Base-by-base conservation (phyloP, 2,329 filamentous ascomycete species). In the Salinomyces thailandicus region DNA sequence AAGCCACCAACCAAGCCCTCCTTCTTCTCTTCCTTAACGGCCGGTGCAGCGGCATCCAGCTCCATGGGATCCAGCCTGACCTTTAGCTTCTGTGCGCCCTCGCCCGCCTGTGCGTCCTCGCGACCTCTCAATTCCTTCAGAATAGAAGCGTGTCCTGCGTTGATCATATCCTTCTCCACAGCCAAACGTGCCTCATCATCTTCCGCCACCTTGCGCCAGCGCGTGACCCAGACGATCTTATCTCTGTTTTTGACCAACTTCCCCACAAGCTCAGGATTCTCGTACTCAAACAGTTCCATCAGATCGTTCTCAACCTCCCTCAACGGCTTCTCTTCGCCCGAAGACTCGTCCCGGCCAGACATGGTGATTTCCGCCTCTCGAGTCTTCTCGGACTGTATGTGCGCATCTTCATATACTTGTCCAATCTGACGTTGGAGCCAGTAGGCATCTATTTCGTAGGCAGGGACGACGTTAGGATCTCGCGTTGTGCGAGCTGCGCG, bases 221-320 rank as follows among this genome's bases (percentile, higher is more conserved):
- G 78, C 8, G 89, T 96, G 27, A 93, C 81, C 91, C 93, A 98
- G 8, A 94, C 84, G 38, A 98, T 78, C 66, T 91, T 93, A 52
- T 95, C 85, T 39, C 85, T 76, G 61, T 98, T 98, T 49, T 81
- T 77, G 38, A 96, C 86, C 12, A 98, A 72, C 60, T 85, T 89
- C 46, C 85, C 80, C 17, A 96, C 91, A 37, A 95, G 72, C 46
- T 95, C 86, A 43, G 93, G 85, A 54, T 95, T 83, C 52, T 96
- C 89, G 53, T 93, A 98, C 53, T 98, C 91, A 51, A 98, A 96
- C 0, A 98, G 73, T 52, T 95, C 91, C 83, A 96, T 96, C 39
- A 98, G 70, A 45, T 98, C 91, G 60, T 98, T 98, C 55, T 98
- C 91, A 38, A 96, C 87, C 54, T 98, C 89, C 52, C 89, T 79